Conservation (phyloP, 805 yeast species). For the Ogataea angusta region DNA sequence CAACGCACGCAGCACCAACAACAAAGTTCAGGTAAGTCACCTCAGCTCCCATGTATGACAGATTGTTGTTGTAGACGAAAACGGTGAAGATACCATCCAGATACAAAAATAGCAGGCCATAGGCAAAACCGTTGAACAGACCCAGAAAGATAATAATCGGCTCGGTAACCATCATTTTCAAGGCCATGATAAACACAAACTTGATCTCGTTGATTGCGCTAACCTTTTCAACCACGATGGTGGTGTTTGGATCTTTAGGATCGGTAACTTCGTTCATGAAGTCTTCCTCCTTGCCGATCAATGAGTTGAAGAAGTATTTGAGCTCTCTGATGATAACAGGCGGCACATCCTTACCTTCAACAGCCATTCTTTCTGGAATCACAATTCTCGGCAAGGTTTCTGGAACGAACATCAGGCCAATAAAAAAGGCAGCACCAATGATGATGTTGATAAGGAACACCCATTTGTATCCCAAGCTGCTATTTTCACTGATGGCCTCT, state of each 20-base stretch:
- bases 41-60: slow-evolving; percentile 33
- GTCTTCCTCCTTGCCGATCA: slow-evolving; percentile 21
- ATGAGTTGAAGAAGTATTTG: slow-evolving; percentile 15
- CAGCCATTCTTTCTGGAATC: slow-evolving; percentile 30
- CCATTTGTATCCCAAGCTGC: slow-evolving; percentile 32
- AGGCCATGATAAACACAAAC: slow-evolving; percentile 32
- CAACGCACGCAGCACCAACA: slow-evolving; percentile 32
- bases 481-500: slow-evolving; percentile 33
- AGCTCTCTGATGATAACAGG: slow-evolving; percentile 27
- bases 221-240: slow-evolving; percentile 24
- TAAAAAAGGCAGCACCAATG: slow-evolving; percentile 26
- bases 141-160: slow-evolving; percentile 35
- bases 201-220: slow-evolving; percentile 28
- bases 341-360: slow-evolving; percentile 24
- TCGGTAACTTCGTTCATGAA: slow-evolving; percentile 20
- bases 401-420: slow-evolving; percentile 28
- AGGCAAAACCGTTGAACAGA: slow-evolving; percentile 36
- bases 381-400: slow-evolving; percentile 37
- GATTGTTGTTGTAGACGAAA: slow-evolving; percentile 33
- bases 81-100: slow-evolving; percentile 36
- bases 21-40: slow-evolving; percentile 34
- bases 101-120: slow-evolving; percentile 35
- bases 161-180: slow-evolving; percentile 34
- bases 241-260: slow-evolving; percentile 16
- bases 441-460: slow-evolving; percentile 33